These are phyloP conservation scores for Pythium insidiosum DNA, from an alignment of 352 stramenopile species.

Conservation along the genomic window DNA sequence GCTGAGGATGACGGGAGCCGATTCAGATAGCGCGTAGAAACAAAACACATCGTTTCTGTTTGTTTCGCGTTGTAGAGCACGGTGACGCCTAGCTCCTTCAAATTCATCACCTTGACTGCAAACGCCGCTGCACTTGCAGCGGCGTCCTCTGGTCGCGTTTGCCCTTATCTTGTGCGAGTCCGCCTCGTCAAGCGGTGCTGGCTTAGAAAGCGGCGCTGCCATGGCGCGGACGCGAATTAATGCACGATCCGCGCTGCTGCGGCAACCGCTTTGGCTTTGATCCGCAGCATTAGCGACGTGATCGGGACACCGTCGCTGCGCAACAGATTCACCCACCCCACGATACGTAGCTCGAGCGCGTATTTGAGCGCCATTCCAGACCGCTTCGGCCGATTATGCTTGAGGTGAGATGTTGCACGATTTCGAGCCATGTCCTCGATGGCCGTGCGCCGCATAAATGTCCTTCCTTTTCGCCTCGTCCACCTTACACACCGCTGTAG, in stretches of 20 bases:
- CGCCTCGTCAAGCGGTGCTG: background rate
- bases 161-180: no score
- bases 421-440: background rate
- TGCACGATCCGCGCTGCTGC: background rate
- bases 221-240: background rate
- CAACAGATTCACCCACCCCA: background rate
- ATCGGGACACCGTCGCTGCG: background rate
- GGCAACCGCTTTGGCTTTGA: background rate
- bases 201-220: background rate
- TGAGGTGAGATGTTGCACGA: background rate
- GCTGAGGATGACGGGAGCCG: no score
- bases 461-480: background rate
- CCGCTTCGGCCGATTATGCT: background rate
- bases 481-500: background rate
- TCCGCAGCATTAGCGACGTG: background rate
- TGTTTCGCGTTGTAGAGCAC: no score
- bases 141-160: no score
- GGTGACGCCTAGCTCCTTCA: no score
- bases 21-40: no score
- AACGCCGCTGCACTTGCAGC: no score
- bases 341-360: background rate
- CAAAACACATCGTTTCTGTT: no score
- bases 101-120: no score
- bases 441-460: background rate
- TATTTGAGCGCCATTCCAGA: background rate